Base-by-base conservation (phyloP, 441 rosid genomes). In the Arabidopsis lyrata region DNA sequence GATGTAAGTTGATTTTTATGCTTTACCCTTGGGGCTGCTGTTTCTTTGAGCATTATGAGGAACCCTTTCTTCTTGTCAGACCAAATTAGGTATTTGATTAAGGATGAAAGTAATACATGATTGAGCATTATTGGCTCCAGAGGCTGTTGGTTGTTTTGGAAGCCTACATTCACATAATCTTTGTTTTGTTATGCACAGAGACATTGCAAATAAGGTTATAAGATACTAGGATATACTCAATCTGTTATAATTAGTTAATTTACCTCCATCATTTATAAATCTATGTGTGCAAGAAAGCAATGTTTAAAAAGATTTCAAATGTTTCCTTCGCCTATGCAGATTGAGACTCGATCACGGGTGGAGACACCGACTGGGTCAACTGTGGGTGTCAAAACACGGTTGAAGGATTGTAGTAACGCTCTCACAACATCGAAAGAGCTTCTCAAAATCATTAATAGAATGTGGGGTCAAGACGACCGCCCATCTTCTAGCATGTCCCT, bases 341-440 rank as follows among this genome's bases (percentile, higher is more conserved):
- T 86, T 70, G 99, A 95, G 81, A 87, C 85, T 73, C 86, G 91
- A 80, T 91, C 98, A 57, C 88, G 86, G 68, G 91, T 62, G 44
- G 96, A 86, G 77, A 91, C 96, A 70, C 94, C 97, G 20, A 69
- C 63, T 77, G 96, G 95, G 54, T 87, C 96, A 34, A 82, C 84
- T 59, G 76, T 80, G 55, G 96, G 91, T 63, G 77, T 77, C 35
- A 95, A 87, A 81, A 81, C 84, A 66, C 92, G 94, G 36, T 82
- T 93, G 85, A 95, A 93, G 82, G 98, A 93, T 60, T 89, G 86
- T 54, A 91, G 97, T 78, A 93, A 86, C 83, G 99, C 97, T 56
- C 82, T 95, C 81, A 92, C 88, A 36, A 95, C 99, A 65, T 93
- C 99, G n/a, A 93, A 93, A 68, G 98, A 95, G 78, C 90, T 95